phyloP scores from a whole-genome alignment of 2,329 filamentous ascomycete species.

The Aspergillus sp. region DNA sequence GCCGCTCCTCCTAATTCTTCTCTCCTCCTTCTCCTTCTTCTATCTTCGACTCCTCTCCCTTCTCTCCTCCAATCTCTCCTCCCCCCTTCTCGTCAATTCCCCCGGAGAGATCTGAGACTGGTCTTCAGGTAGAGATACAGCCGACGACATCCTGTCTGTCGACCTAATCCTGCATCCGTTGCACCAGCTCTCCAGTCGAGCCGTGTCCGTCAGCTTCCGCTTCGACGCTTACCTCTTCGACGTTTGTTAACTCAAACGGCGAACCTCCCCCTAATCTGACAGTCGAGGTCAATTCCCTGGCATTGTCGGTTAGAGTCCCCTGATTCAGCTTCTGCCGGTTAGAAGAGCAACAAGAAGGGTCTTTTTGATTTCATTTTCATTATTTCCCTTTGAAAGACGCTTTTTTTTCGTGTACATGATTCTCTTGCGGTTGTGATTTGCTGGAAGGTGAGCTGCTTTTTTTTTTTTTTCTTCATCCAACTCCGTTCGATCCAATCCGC shows the following conservation, averaged over 20 bases:
- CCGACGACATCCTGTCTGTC: constrained; percentile 27
- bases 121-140: constrained; percentile 31
- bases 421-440: constrained; percentile 22
- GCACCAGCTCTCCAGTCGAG: constrained; percentile 38
- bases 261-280: constrained; percentile 27
- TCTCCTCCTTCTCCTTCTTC: constrained; percentile 30
- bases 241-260: constrained; percentile 44
- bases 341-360: constrained; percentile 37
- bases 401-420: constrained; percentile 26
- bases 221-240: constrained; percentile 36
- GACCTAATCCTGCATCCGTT: constrained; percentile 29
- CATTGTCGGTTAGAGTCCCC: constrained; percentile 33
- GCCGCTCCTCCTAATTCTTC: constrained; percentile 37
- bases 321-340: constrained; percentile 40
- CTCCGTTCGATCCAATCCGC: neutral
- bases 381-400: constrained; percentile 21
- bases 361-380: constrained; percentile 23
- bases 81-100: constrained; percentile 30
- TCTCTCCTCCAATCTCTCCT: constrained; percentile 28
- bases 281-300: constrained; percentile 32
- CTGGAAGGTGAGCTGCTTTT: constrained; percentile 24
- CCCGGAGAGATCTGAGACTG: constrained; percentile 42
- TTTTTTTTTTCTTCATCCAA: neutral
- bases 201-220: constrained; percentile 38
- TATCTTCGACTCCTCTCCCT: constrained; percentile 35